These are phyloP conservation scores for Cornus suecica DNA, from an alignment of 148 eudicot genomes.

Conservation along the genomic window DNA sequence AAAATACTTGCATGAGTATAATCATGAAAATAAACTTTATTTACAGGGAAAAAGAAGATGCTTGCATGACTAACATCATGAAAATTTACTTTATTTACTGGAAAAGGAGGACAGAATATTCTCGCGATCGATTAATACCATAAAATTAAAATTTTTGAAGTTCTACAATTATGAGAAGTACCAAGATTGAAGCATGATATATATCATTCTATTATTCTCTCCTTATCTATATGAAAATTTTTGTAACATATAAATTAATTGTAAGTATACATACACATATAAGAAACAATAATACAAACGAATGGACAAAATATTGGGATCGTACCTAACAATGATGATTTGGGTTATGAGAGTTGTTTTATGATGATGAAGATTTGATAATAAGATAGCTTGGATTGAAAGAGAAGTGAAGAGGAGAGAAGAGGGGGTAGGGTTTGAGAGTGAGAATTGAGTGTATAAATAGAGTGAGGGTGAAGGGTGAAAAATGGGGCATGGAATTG, in stretches of 20 bases:
- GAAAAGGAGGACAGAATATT: no score
- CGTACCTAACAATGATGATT: constrained; percentile 22
- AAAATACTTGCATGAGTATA: not conserved
- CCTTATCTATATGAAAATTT: not conserved
- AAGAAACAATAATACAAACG: not conserved
- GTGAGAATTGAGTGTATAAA: not conserved
- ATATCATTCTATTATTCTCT: not conserved
- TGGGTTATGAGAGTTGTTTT: not conserved
- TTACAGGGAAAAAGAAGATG: no score
- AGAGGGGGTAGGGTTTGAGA: not conserved
- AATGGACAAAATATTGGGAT: not conserved
- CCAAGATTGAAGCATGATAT: not conserved
- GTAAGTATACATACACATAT: not conserved
- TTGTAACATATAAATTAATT: not conserved
- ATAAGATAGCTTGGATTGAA: not conserved
- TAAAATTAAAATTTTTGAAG: no score
- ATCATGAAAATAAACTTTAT: no score
- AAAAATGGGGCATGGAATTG: constrained; percentile 7
- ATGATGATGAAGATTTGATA: not conserved
- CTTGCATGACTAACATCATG: no score
- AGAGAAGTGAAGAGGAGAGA: not conserved
- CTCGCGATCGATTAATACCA: no score
- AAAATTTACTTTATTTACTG: no score
- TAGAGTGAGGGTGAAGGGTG: constrained; percentile 12
- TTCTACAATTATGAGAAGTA: not conserved